Evolutionary conservation across 768 basidiomycete genomes (phyloP).

Genomic region (Gyrodon lividus): DNA sequence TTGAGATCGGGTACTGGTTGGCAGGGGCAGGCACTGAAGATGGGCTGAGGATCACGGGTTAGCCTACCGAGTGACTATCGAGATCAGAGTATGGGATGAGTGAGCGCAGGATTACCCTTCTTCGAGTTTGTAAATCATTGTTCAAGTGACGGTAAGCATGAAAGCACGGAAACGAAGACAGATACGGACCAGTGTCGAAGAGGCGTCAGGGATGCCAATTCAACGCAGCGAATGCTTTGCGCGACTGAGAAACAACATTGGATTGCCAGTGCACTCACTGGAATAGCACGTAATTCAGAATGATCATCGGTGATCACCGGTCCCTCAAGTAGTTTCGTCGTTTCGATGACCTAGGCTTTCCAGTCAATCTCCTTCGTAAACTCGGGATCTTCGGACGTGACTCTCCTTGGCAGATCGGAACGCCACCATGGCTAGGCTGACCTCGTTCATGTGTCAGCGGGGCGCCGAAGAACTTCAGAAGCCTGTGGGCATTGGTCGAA

Average conservation of each 20-base stretch:
- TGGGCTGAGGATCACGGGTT: background rate
- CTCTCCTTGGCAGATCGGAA: background rate
- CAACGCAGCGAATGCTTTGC: too few relatives aligned
- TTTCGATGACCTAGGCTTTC: conserved; percentile 1
- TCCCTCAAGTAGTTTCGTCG: background rate
- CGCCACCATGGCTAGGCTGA: background rate
- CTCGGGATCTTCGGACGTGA: background rate
- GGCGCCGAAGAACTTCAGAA: background rate
- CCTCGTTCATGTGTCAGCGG: background rate
- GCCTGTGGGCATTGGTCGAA: background rate
- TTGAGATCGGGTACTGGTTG: background rate
- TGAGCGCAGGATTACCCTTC: background rate
- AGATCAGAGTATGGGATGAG: background rate
- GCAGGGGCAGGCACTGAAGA: background rate
- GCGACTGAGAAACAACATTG: background rate
- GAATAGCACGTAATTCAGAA: background rate
- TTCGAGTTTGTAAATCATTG: background rate
- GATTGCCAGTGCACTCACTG: background rate
- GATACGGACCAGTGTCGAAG: background rate
- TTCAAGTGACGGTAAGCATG: background rate
- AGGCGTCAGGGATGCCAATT: background rate
- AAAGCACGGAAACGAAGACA: background rate
- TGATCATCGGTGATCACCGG: background rate
- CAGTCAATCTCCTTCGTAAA: conserved; percentile 10
- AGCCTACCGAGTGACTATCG: too few relatives aligned